Conservation (phyloP, 768 basidiomycete genomes). For the Gymnopilus dilepis region DNA sequence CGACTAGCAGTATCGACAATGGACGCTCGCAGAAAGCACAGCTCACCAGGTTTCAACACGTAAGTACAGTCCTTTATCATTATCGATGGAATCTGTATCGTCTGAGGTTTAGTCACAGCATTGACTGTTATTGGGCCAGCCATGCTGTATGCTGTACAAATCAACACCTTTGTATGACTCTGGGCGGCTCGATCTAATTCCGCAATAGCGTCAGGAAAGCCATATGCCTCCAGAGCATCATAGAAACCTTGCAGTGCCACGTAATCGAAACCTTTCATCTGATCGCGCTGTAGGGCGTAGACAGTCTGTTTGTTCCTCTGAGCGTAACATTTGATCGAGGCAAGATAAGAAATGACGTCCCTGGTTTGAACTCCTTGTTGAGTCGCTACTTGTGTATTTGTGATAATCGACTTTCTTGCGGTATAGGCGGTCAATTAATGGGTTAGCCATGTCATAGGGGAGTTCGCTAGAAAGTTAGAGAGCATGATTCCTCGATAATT, state of each 20-base stretch:
- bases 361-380: constrained; percentile 33
- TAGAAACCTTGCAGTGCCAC: constrained; percentile 36
- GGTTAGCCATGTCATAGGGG: constrained; percentile 36
- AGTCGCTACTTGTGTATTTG: constrained; percentile 31
- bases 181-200: constrained; percentile 34
- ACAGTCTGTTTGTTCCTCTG: constrained; percentile 20
- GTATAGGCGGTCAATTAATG: constrained; percentile 27
- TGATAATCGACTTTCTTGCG: constrained; percentile 24
- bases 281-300: constrained; percentile 31
- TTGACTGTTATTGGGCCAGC: constrained; percentile 26
- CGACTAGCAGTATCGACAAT: background rate
- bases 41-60: background rate
- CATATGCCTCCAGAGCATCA: constrained; percentile 34
- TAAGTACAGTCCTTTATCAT: too few relatives aligned
- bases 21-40: background rate
- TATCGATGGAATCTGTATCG: too few relatives aligned
- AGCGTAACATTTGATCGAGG: background rate
- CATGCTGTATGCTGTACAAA: constrained; percentile 33
- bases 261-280: constrained; percentile 38
- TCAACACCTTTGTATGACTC: constrained; percentile 13
- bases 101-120: constrained; percentile 30
- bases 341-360: constrained; percentile 26
- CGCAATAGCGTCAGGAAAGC: constrained; percentile 28
- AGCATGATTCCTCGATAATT: constrained; percentile 36
- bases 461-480: constrained; percentile 31